A percentile compares a stretch with the other conserved stretches of the same genome.
phyloP scores from a whole-genome alignment of 371 early-diverging fungal species.

The Furculomyces boomerangus region DNA sequence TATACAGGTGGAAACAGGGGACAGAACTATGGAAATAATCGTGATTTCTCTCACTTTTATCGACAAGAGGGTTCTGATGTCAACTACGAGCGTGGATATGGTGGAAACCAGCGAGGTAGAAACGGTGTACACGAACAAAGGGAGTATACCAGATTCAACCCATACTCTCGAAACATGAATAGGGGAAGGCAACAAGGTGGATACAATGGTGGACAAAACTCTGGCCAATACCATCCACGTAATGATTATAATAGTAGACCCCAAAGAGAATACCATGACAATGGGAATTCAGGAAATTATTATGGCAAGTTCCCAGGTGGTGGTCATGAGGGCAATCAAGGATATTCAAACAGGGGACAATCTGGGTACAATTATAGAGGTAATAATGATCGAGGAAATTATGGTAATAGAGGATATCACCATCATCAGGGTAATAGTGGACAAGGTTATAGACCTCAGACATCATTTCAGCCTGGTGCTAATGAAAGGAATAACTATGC shows the following conservation, averaged over 20 bases:
- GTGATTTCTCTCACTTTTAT: conserved; percentile 21
- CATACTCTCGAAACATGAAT: conserved; percentile 4
- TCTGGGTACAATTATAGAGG: background rate
- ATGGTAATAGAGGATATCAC: background rate
- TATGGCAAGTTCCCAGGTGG: too few species aligned
- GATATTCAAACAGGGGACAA: background rate
- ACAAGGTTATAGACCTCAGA: too few species aligned
- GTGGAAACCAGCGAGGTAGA: too few species aligned
- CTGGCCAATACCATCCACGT: background rate
- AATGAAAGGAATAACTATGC: background rate
- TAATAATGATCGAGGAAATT: background rate
- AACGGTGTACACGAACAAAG: too few species aligned
- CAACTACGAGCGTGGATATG: conserved; percentile 16
- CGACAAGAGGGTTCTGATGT: conserved; percentile 23
- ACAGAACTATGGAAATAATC: conserved; percentile 14
- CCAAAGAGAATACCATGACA: too few species aligned
- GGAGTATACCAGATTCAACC: too few species aligned
- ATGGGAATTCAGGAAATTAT: conserved; percentile 13
- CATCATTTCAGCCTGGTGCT: too few species aligned
- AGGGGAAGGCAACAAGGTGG: conserved; percentile 4
- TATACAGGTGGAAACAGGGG: conserved; percentile 9
- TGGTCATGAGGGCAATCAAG: background rate
- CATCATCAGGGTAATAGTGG: background rate
- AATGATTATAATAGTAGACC: conserved; percentile 16
- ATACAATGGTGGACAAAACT: background rate